phyloP scores from a whole-genome alignment of 1,139 yeast species.

The Geotrichum bryndzae region DNA sequence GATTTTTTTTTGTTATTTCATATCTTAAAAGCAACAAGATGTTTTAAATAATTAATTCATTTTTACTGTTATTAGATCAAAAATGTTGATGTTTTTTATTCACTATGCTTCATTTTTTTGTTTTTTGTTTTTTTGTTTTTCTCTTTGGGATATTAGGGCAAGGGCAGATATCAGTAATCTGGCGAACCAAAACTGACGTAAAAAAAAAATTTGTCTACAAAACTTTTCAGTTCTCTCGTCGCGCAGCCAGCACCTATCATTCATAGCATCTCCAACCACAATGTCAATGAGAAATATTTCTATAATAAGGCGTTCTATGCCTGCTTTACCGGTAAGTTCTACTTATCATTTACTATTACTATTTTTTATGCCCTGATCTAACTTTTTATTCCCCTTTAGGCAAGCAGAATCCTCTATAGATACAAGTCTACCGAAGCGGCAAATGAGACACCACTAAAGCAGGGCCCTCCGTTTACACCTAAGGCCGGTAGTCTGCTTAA shows the following conservation, averaged over 20 bases:
- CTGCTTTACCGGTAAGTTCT: background rate
- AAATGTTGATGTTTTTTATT: too few species aligned
- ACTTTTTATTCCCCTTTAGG: background rate
- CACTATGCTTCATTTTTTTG: too few species aligned
- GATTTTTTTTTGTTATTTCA: too few species aligned
- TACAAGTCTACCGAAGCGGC: constrained; percentile 6
- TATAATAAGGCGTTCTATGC: constrained; percentile 4
- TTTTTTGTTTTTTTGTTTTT: background rate
- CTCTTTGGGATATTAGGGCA: background rate
- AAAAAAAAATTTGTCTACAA: background rate
- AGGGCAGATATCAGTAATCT: background rate
- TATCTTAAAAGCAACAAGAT: too few species aligned
- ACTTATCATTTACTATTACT: too few species aligned
- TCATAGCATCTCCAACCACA: background rate
- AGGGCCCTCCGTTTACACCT: constrained; percentile 17
- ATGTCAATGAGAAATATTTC: constrained; percentile 3
- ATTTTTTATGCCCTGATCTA: background rate
- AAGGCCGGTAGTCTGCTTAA: constrained; percentile 14
- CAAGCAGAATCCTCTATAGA: background rate
- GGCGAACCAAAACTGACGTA: background rate
- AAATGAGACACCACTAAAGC: background rate
- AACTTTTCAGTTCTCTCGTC: background rate
- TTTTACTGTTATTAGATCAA: too few species aligned
- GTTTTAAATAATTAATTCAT: too few species aligned
- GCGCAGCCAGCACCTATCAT: background rate